Evolutionary conservation across 1,139 yeast species (phyloP).

Genomic region (Yamadazyma diddensiae): DNA sequence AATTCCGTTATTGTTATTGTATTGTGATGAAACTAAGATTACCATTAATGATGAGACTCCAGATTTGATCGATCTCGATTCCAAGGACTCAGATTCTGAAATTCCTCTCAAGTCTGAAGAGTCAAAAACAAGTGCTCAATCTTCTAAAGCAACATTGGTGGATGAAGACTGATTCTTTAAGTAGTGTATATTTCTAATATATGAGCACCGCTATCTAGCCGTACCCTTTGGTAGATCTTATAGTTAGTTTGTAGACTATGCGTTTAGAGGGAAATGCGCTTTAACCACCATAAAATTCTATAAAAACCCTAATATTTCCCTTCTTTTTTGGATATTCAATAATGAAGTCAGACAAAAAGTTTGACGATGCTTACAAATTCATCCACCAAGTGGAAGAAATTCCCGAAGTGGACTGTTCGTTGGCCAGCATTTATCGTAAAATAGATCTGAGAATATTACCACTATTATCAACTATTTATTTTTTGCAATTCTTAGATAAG

Average conservation of each 20-base stretch:
- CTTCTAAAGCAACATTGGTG: slow-evolving; percentile 1
- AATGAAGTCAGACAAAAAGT: slow-evolving; percentile 5
- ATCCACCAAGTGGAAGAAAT: slow-evolving; percentile 9
- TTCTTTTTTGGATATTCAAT: not conserved
- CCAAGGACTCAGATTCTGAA: too few relatives aligned
- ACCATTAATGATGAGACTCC: not conserved
- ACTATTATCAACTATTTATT: slow-evolving; percentile 36
- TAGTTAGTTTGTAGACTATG: slow-evolving; percentile 4
- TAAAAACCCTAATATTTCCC: not conserved
- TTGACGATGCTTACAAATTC: slow-evolving; percentile 17
- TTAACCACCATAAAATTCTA: not conserved
- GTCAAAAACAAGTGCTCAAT: slow-evolving; percentile 5
- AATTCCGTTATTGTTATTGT: slow-evolving; percentile 9
- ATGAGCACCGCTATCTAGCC: too few relatives aligned
- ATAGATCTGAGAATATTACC: slow-evolving; percentile 32
- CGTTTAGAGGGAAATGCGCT: slow-evolving; percentile 8
- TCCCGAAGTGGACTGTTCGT: slow-evolving; percentile 4
- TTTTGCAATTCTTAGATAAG: slow-evolving; percentile 46
- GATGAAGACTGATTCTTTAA: not conserved
- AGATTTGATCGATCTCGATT: slow-evolving; percentile 3
- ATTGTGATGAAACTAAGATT: slow-evolving; percentile 8
- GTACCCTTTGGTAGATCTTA: not conserved
- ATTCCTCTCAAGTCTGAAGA: too few relatives aligned
- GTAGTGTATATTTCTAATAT: not conserved
- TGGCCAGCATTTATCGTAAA: slow-evolving; percentile 18